phyloP scores from a whole-genome alignment of 2,329 filamentous ascomycete species.

The Rachicladosporium sp. region DNA sequence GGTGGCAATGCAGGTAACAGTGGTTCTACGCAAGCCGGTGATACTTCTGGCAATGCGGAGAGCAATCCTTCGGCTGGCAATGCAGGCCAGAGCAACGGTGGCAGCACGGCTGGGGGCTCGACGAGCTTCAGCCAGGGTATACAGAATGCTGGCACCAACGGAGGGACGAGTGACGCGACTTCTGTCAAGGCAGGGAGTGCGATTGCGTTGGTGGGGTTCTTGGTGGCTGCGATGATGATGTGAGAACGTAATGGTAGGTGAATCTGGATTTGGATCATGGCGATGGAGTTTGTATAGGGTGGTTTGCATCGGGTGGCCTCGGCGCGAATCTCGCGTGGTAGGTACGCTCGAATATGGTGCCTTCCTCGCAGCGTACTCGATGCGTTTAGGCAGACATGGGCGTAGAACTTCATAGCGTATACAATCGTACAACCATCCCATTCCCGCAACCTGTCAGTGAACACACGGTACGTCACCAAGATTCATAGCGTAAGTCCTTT shows the following conservation, averaged over 20 bases:
- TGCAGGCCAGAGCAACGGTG: conserved; percentile 5
- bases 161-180: conserved; percentile 14
- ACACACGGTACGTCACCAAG: too few species aligned
- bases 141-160: conserved; percentile 13
- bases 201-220: conserved; percentile 26
- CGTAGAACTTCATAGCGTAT: too few species aligned
- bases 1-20: conserved; percentile 13
- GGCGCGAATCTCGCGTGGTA: too few species aligned
- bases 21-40: conserved; percentile 14
- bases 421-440: too few species aligned
- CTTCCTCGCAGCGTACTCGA: too few species aligned
- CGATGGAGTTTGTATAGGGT: too few species aligned
- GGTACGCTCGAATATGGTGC: too few species aligned
- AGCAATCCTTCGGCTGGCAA: conserved; percentile 5
- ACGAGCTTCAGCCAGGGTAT: conserved; percentile 16
- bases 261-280: too few species aligned
- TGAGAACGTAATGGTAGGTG: conserved; percentile 6
- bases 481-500: too few species aligned
- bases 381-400: too few species aligned
- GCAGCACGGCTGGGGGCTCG: conserved; percentile 10
- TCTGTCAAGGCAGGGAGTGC: conserved; percentile 24
- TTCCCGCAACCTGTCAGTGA: too few species aligned
- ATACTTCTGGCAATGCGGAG: conserved; percentile 9
- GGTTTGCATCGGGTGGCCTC: too few species aligned
- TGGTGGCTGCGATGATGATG: conserved; percentile 24